These are phyloP conservation scores for Penicillium silybi DNA, from an alignment of 495 filamentous ascomycete genomes.

Conservation along the genomic window DNA sequence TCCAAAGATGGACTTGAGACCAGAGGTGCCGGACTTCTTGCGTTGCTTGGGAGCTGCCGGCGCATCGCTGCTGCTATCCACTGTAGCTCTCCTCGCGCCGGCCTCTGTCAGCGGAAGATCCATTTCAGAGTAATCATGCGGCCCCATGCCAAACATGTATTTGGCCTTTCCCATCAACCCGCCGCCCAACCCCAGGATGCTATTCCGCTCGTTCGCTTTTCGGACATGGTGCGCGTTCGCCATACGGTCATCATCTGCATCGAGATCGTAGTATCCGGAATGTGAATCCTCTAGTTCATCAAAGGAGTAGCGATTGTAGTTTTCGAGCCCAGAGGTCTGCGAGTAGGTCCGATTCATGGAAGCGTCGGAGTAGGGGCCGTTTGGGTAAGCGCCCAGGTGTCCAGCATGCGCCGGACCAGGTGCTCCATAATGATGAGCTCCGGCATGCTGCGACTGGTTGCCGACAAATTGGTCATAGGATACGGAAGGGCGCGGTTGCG, in stretches of 20 bases:
- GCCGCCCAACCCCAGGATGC: slow-evolving; percentile 79
- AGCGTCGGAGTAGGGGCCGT: slow-evolving; percentile 47
- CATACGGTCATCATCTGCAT: slow-evolving; percentile 53
- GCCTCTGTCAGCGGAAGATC: slow-evolving; percentile 89
- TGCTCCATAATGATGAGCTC: slow-evolving; percentile 20
- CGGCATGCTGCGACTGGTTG: slow-evolving; percentile 47
- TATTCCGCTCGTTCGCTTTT: slow-evolving; percentile 73
- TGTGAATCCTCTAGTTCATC: slow-evolving; percentile 77
- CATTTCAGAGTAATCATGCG: slow-evolving; percentile 89
- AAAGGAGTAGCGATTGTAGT: slow-evolving; percentile 87
- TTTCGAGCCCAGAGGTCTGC: slow-evolving; percentile 76
- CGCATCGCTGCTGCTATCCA: slow-evolving; percentile 31
- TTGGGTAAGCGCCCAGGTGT: slow-evolving; percentile 29
- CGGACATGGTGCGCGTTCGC: slow-evolving; percentile 49
- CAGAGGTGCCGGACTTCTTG: slow-evolving; percentile 63
- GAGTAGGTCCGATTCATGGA: slow-evolving; percentile 59
- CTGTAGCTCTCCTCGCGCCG: slow-evolving; percentile 47
- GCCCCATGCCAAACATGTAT: slow-evolving; percentile 85
- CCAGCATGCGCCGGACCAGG: slow-evolving; percentile 22
- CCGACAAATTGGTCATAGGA: slow-evolving; percentile 97
- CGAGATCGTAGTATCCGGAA: slow-evolving; percentile 59
- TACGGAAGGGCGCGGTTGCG: slow-evolving; percentile 70
- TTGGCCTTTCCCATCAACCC: slow-evolving; percentile 83
- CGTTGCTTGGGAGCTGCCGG: slow-evolving; percentile 29
- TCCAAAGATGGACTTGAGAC: slow-evolving; percentile 94